Conservation (phyloP, 306 rosid species). For the Rosa persica region DNA sequence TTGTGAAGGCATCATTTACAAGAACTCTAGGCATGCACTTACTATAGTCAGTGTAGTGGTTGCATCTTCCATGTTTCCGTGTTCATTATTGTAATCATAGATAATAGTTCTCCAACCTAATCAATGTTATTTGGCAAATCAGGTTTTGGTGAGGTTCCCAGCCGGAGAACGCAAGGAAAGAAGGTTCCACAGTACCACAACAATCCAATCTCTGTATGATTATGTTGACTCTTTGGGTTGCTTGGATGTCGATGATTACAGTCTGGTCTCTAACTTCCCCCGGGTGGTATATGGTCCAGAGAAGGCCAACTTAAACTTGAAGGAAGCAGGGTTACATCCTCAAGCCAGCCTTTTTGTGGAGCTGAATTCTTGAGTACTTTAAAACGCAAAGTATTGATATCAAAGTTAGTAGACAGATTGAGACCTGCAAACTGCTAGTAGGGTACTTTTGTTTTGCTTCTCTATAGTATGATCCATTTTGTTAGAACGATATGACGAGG, state of each 20-base stretch:
- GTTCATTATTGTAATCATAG: neutral
- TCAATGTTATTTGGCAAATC: constrained; percentile 3
- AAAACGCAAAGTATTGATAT: neutral
- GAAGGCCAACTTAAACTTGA: constrained; percentile 59
- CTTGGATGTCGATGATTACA: constrained; percentile 60
- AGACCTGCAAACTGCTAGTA: constrained; percentile 12
- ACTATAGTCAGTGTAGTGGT: neutral
- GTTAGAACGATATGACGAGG: constrained; percentile 21
- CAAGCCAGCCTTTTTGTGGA: constrained; percentile 68
- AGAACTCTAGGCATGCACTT: neutral
- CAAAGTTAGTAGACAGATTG: constrained; percentile 5
- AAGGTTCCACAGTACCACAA: constrained; percentile 68
- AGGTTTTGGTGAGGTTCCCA: constrained; percentile 98
- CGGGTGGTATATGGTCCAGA: constrained; percentile 75
- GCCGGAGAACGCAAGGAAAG: constrained; percentile 90
- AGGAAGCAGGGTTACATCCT: constrained; percentile 97
- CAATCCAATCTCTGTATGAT: constrained; percentile 76
- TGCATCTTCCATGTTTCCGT: neutral
- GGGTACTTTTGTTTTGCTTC: constrained; percentile 4
- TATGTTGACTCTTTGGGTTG: constrained; percentile 88
- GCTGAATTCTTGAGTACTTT: constrained; percentile 31
- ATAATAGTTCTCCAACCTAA: constrained; percentile 12
- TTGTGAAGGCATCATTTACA: neutral
- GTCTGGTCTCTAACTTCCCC: constrained; percentile 90
- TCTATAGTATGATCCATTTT: neutral